phyloP scores from a whole-genome alignment of 1,284 basidiomycete species.

The Vanrija sp. region DNA sequence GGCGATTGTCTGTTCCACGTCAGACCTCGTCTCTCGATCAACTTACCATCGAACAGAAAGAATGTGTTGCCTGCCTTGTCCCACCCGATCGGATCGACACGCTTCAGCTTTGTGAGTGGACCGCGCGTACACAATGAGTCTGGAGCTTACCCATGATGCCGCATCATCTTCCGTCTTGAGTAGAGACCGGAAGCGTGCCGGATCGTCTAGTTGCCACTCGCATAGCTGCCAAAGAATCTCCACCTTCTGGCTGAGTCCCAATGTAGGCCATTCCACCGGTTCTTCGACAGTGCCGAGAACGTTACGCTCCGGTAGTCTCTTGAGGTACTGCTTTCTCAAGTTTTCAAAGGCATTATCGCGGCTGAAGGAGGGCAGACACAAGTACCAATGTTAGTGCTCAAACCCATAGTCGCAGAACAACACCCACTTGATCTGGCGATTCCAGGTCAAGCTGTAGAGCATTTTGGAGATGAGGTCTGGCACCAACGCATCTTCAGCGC shows the following conservation, averaged over 20 bases:
- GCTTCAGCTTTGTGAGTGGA: slow-evolving; percentile 23
- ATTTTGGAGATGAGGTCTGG: slow-evolving; percentile 51
- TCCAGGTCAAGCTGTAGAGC: slow-evolving; percentile 53
- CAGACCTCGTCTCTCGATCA: neutral
- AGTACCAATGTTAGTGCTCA: neutral
- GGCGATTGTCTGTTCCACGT: slow-evolving; percentile 50
- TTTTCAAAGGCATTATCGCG: slow-evolving; percentile 45
- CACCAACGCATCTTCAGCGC: slow-evolving; percentile 46
- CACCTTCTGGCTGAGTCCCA: slow-evolving; percentile 52
- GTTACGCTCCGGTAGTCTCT: slow-evolving; percentile 35
- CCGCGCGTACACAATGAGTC: neutral
- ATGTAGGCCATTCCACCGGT: slow-evolving; percentile 50
- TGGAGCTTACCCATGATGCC: slow-evolving; percentile 49
- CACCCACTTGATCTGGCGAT: slow-evolving; percentile 52
- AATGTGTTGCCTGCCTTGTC: slow-evolving; percentile 55
- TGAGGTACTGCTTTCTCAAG: slow-evolving; percentile 46
- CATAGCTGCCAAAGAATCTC: slow-evolving; percentile 51
- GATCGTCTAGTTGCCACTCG: slow-evolving; percentile 56
- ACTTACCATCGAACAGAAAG: slow-evolving; percentile 55
- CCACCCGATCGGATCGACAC: slow-evolving; percentile 55
- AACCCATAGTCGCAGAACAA: neutral
- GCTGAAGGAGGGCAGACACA: slow-evolving; percentile 26
- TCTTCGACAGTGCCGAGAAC: slow-evolving; percentile 43
- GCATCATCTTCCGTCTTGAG: slow-evolving; percentile 53
- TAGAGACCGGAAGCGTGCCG: slow-evolving; percentile 53